These are phyloP conservation scores for Berkeleyomyces rouxiae DNA, from an alignment of 2,329 filamentous ascomycete species.

Conservation along the genomic window DNA sequence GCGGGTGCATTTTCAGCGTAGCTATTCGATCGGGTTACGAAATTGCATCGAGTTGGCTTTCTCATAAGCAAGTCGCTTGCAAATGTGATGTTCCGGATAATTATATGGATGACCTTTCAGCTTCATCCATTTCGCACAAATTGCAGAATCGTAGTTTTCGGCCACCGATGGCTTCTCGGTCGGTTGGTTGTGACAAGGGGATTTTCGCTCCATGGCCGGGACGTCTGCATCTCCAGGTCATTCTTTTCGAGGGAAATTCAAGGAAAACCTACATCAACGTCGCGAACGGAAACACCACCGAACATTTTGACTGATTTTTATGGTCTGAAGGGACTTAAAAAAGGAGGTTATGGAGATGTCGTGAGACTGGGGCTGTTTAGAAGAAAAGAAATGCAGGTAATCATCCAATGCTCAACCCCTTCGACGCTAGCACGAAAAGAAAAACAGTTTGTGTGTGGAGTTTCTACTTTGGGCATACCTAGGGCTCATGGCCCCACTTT, in stretches of 20 bases:
- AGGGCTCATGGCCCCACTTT: conserved; percentile 6
- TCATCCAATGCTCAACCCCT: neutral
- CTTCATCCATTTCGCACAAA: neutral
- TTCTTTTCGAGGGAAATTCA: conserved; percentile 1
- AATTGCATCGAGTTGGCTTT: neutral
- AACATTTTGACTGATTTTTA: conserved; percentile 52
- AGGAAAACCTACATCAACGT: conserved; percentile 56
- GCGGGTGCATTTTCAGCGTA: neutral
- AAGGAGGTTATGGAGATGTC: conserved; percentile 5
- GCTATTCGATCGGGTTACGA: neutral
- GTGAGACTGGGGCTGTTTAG: conserved; percentile 4
- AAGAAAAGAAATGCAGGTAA: conserved; percentile 5
- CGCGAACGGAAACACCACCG: conserved; percentile 66
- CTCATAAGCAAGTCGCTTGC: neutral
- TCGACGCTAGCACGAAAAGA: neutral
- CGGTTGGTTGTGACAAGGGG: conserved; percentile 3
- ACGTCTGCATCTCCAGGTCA: conserved; percentile 15
- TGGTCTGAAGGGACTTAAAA: conserved; percentile 15
- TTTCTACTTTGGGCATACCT: neutral
- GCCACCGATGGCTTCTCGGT: neutral
- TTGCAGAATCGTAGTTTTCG: neutral
- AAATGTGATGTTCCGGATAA: neutral
- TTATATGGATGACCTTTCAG: neutral
- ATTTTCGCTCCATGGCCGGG: neutral
- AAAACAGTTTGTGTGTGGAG: conserved; percentile 6